Base-by-base conservation (phyloP, 495 filamentous ascomycete species). In the Neurospora sublineolata region DNA sequence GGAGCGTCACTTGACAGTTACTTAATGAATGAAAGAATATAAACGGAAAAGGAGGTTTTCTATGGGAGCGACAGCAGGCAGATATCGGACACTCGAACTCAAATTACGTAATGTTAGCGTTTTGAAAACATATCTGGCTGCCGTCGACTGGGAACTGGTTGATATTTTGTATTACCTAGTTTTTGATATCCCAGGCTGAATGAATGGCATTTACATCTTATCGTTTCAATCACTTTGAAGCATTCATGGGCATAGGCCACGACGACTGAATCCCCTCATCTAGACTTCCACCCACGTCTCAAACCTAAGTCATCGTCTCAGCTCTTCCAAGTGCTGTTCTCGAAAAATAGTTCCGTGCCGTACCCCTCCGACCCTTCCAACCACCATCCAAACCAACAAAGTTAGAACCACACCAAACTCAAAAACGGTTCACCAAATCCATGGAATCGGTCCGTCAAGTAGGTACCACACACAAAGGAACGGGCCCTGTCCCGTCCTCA, bases 241-340 rank as follows among this genome's bases (percentile, higher is more conserved):
- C 42, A 9, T 46, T 20, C 42, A 1, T 11, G 4, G 10, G 9
- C 3, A 46, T 23, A 23, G 4, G 4, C 1, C 44, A 3, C 44
- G 4, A 11, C n/a, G n/a, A 12, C 2, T 46, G 44, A 46, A 10
- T 23, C 3, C 23, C 44, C n/a, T 46, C 4, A 3, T 0, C 10
- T 20, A 52, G 20, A 27, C 5, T 14, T 94, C 33, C 98, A 80
- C 92, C 93, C 23, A 80, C 27, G 80, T 82, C 95, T 33, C 96
- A 99, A 11, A 98, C 11, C 20, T 4, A 27, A 52, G 6, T 6
- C 4, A 52, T 7, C 20, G 1, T 2, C 44, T 52, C 20, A 52
- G 1, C 27, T 52, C 11, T 1, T 23, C 23, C n/a, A 52, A 52
- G 10, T 20, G 4, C 1, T 27, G 0, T 27, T 52, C 11, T 20